Base-by-base conservation (phyloP, 768 basidiomycete genomes). In the Vararia minispora region DNA sequence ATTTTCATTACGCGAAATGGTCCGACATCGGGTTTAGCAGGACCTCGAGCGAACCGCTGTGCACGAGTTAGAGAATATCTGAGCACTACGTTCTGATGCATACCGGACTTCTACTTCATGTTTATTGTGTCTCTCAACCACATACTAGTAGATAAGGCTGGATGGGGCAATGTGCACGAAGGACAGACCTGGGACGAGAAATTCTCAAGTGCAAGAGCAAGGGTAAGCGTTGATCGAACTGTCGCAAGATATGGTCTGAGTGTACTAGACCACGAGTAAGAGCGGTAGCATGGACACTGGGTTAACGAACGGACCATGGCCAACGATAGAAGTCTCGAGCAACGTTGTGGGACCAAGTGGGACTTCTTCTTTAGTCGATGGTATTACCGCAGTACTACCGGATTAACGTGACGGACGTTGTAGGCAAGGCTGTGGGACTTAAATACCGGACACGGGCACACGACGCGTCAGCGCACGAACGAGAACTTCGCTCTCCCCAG, bases 41-140 rank as follows among this genome's bases (percentile, higher is more conserved):
- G 38, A 91, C 91, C 63, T 98, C 95, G 55, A 82, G 87, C 3
- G 95, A 94, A 45, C 76, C 77, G 35, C 92, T 92, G 57, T 14
- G 33, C 5, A 25, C n/a, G n/a, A n/a, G n/a, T n/a, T n/a, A n/a
- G n/a, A n/a, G n/a, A n/a, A n/a, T n/a, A n/a, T n/a, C n/a, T n/a
- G n/a, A n/a, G n/a, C n/a, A n/a, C n/a, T n/a, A 4, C 13, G n/a
- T n/a, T 4, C 14, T 7, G 3, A 6, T 23, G 6, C 20, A 39
- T 37, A 91, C 92, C 70, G 70, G 23, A 78, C 78, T 62, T 98
- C 94, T 10, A 97, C 78, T 57, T 98, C 94, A 35, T 94, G 94
- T 51, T 91, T 89, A 60, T 98, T 97, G 65, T 97, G 94, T 33
- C 94, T 69, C 60, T 97, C 94, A 36, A 97, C 92, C 42, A 95